Evolutionary conservation across 768 basidiomycete species (phyloP).

Genomic region (Cantharellus anzutake): DNA sequence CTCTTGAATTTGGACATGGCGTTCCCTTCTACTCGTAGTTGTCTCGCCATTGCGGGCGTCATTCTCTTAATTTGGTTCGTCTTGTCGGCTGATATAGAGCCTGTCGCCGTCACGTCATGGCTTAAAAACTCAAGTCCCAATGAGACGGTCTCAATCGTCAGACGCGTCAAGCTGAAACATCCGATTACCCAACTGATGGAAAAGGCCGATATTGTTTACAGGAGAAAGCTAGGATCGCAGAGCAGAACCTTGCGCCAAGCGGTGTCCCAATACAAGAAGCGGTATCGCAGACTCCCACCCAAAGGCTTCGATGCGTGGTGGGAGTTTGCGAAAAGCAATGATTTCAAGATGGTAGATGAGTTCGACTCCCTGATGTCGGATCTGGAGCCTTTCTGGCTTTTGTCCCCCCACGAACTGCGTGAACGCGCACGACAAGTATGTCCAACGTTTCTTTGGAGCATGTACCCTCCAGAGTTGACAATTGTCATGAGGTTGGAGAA

Average conservation of each 20-base stretch:
- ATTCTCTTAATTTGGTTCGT: conserved; percentile 30
- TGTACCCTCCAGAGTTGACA: not conserved
- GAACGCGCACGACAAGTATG: conserved; percentile 39
- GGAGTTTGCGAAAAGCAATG: conserved; percentile 15
- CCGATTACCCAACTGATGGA: conserved; percentile 76
- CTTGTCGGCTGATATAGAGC: conserved; percentile 53
- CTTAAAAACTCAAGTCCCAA: not conserved
- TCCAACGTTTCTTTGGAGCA: not conserved
- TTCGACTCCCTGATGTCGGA: conserved; percentile 68
- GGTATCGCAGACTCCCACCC: conserved; percentile 68
- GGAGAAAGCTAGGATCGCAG: conserved; percentile 46
- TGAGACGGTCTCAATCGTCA: not conserved
- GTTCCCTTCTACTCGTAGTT: not conserved
- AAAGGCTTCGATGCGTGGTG: conserved; percentile 88
- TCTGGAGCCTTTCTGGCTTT: conserved; percentile 65
- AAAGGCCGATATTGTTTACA: conserved; percentile 60
- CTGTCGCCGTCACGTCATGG: conserved; percentile 45
- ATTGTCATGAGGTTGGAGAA: conserved; percentile 36
- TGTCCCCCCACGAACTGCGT: conserved; percentile 55
- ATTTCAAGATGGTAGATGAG: conserved; percentile 5
- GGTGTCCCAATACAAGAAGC: conserved; percentile 57
- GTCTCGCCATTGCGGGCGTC: not conserved
- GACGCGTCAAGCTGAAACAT: conserved; percentile 22
- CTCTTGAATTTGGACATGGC: too few species aligned
- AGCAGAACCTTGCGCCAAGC: conserved; percentile 64